Percentiles rank a stretch among this genome's conserved stretches.
Evolutionary conservation across 2,329 filamentous ascomycete species (phyloP).

Genomic region (Pseudogymnoascus sp.): DNA sequence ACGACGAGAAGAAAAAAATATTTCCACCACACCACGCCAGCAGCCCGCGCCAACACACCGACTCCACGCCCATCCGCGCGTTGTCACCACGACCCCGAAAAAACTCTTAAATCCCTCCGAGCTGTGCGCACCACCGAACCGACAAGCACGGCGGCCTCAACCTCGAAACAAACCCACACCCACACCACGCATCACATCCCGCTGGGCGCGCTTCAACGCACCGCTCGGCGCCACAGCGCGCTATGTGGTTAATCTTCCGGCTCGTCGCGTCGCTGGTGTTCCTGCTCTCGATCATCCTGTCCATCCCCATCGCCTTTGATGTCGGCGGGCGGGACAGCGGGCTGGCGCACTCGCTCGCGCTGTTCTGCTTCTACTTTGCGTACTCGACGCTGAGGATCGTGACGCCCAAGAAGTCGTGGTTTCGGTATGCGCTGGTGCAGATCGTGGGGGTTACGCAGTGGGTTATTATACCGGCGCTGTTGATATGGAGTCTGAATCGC

Average conservation of each 20-base stretch:
- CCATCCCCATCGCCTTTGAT: slow-evolving; percentile 95
- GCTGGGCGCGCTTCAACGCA: slow-evolving; percentile 36
- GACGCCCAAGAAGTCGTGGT: slow-evolving; percentile 69
- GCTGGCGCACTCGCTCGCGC: slow-evolving; percentile 81
- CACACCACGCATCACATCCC: slow-evolving; percentile 11
- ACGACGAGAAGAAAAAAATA: background rate
- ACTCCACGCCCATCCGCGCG: background rate
- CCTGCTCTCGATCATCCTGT: slow-evolving; percentile 85
- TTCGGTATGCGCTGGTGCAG: slow-evolving; percentile 63
- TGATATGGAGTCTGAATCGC: slow-evolving; percentile 93
- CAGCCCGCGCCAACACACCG: background rate
- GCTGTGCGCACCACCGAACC: background rate
- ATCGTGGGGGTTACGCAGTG: slow-evolving; percentile 72
- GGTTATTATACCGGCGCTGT: slow-evolving; percentile 72
- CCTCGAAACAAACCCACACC: background rate
- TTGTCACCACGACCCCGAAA: background rate
- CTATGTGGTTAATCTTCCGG: slow-evolving; percentile 73
- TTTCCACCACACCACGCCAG: background rate
- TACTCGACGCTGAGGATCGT: slow-evolving; percentile 74
- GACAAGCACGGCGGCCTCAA: background rate
- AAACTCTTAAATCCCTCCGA: background rate
- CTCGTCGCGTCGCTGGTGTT: slow-evolving; percentile 75
- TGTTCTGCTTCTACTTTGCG: slow-evolving; percentile 84
- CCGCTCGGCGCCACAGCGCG: slow-evolving; percentile 39
- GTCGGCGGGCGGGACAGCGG: slow-evolving; percentile 92